Percentiles rank a stretch among this genome's conserved stretches.
phyloP scores from a whole-genome alignment of 768 basidiomycete species.

The Auricularia cornea region DNA sequence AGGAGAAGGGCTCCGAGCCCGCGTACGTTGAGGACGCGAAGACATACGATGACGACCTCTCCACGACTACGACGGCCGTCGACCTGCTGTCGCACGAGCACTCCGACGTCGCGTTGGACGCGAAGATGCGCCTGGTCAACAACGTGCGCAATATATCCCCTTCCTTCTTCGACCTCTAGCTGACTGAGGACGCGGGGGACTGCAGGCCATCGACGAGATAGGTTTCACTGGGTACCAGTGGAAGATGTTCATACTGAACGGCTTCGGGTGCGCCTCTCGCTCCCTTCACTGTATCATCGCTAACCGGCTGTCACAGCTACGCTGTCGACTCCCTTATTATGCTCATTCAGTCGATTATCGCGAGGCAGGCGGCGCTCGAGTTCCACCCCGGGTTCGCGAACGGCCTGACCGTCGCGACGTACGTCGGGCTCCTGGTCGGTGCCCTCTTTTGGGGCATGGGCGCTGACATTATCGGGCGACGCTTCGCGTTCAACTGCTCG shows the following conservation, averaged over 20 bases:
- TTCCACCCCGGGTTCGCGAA: not conserved
- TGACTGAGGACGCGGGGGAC: not conserved
- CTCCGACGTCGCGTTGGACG: not conserved
- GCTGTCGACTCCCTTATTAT: not conserved
- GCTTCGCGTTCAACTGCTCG: slow-evolving; percentile 45
- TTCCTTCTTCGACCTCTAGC: too few species aligned
- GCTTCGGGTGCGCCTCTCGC: not conserved
- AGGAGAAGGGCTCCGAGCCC: too few species aligned
- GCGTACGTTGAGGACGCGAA: too few species aligned
- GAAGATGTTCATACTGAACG: not conserved
- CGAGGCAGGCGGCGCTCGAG: not conserved
- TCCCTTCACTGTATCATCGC: not conserved
- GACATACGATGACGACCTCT: not conserved
- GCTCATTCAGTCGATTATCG: not conserved
- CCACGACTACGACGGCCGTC: not conserved
- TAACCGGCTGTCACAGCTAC: not conserved
- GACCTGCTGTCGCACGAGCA: not conserved
- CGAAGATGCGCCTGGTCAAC: not conserved
- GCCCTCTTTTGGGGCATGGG: slow-evolving; percentile 41
- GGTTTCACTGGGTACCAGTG: not conserved
- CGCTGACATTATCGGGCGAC: slow-evolving; percentile 45
- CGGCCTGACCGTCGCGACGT: slow-evolving; percentile 37
- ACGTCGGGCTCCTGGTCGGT: slow-evolving; percentile 46
- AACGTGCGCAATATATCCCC: not conserved
- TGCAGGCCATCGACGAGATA: not conserved